Evolutionary conservation across 129 eudicot species (phyloP).

Genomic region (Artemisia tridentata): DNA sequence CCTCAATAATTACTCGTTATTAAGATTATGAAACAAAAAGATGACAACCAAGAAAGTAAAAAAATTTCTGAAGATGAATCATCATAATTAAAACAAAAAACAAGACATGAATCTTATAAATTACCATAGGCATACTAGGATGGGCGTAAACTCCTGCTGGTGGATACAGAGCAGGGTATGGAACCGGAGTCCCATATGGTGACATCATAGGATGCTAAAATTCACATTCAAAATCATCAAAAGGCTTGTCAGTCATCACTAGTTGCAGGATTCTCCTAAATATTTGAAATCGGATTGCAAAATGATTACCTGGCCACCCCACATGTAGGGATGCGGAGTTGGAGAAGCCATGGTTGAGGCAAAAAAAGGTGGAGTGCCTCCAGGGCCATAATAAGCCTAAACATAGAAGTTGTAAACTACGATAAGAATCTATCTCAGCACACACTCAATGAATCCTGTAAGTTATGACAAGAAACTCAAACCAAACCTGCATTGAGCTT

Average conservation of each 20-base stretch:
- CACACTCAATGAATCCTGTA: slow-evolving; percentile 8
- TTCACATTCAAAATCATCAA: slow-evolving; percentile 9
- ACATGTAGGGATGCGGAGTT: slow-evolving; percentile 89
- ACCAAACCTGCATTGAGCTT: slow-evolving; percentile 78
- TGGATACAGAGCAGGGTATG: slow-evolving; percentile 87
- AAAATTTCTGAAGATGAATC: not conserved
- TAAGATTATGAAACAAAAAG: not conserved
- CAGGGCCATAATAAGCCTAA: slow-evolving; percentile 91
- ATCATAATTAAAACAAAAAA: not conserved
- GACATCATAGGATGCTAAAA: slow-evolving; percentile 86
- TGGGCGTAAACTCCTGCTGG: slow-evolving; percentile 89
- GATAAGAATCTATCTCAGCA: slow-evolving; percentile 14
- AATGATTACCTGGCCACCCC: slow-evolving; percentile 84
- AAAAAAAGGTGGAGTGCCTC: slow-evolving; percentile 84
- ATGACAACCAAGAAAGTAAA: not conserved
- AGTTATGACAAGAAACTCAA: slow-evolving; percentile 13
- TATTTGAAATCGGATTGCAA: not conserved
- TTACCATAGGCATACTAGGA: slow-evolving; percentile 81
- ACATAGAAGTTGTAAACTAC: slow-evolving; percentile 21
- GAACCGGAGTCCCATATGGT: slow-evolving; percentile 93
- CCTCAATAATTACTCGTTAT: not conserved
- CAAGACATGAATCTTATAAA: not conserved
- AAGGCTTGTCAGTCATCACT: slow-evolving; percentile 18
- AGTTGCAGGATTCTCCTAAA: not conserved
- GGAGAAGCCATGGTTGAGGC: slow-evolving; percentile 86